phyloP scores from a whole-genome alignment of 345 rosid genomes.

The Psidium guajava region DNA sequence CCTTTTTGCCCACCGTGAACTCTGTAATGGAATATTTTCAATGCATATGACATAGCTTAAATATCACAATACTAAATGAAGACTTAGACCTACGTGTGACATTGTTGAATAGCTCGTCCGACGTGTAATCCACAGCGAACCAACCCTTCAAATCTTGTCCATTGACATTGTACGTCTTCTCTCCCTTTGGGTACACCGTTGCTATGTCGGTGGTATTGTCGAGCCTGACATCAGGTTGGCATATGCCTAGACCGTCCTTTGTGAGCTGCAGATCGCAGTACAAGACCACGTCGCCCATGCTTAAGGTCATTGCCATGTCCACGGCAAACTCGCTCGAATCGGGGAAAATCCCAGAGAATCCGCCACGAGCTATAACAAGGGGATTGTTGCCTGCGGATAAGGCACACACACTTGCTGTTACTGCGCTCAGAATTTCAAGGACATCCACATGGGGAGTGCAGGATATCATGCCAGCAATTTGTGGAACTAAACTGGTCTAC shows the following conservation, averaged over 20 bases:
- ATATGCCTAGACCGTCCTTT: conserved; percentile 54
- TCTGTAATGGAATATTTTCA: background rate
- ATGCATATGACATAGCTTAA: background rate
- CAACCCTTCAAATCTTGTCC: conserved; percentile 51
- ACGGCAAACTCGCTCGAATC: conserved; percentile 45
- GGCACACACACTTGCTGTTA: background rate
- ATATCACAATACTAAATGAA: background rate
- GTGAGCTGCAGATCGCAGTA: conserved; percentile 65
- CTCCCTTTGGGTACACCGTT: conserved; percentile 14
- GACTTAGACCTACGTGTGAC: conserved; percentile 25
- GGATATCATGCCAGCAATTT: background rate
- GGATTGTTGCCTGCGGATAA: conserved; percentile 46
- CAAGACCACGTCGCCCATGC: conserved; percentile 22
- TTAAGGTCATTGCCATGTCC: conserved; percentile 18
- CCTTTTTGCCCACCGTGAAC: background rate
- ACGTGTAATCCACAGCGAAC: conserved; percentile 44
- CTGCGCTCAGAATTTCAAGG: background rate
- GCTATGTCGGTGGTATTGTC: conserved; percentile 48
- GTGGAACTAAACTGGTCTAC: background rate
- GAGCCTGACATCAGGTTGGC: conserved; percentile 45
- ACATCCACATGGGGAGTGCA: background rate
- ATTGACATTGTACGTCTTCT: conserved; percentile 36
- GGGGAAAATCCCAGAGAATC: conserved; percentile 72
- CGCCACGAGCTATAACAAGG: conserved; percentile 64
- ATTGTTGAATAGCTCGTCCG: conserved; percentile 15